Evolutionary conservation across 2,329 filamentous ascomycete species (phyloP).

Genomic region (Sclerotinia spermophila): DNA sequence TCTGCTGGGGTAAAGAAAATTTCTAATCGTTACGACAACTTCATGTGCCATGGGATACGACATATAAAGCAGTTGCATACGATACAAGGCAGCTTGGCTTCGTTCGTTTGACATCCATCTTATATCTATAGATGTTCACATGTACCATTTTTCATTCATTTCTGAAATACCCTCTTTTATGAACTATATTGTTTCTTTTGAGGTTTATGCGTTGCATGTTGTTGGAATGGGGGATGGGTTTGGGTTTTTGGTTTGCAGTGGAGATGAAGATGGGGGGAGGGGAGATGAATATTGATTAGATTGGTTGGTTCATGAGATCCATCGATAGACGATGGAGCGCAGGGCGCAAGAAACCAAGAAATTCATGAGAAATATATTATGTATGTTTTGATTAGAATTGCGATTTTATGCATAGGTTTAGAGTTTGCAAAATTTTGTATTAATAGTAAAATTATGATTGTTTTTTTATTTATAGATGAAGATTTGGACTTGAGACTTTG

Average conservation of each 20-base stretch:
- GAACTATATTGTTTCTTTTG: neutral
- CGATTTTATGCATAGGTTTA: neutral
- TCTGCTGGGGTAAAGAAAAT: constrained; percentile 49
- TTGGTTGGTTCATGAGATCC: neutral
- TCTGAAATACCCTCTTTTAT: constrained; percentile 1
- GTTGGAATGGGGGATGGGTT: neutral
- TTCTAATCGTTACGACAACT: constrained; percentile 40
- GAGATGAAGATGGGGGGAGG: neutral
- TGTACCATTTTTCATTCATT: neutral
- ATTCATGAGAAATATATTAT: neutral
- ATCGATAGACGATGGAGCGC: neutral
- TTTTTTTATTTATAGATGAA: neutral
- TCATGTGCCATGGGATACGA: neutral
- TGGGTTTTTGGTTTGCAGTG: neutral
- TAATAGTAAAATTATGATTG: neutral
- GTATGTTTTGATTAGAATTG: neutral
- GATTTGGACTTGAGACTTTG: neutral
- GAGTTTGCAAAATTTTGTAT: neutral
- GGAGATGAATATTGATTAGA: neutral
- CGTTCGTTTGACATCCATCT: neutral
- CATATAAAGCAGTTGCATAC: neutral
- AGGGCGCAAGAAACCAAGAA: neutral
- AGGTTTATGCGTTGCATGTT: neutral
- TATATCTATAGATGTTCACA: neutral
- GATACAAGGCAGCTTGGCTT: neutral